Evolutionary conservation across 129 eudicot genomes (phyloP).

Genomic region (Saposhnikovia divaricata): DNA sequence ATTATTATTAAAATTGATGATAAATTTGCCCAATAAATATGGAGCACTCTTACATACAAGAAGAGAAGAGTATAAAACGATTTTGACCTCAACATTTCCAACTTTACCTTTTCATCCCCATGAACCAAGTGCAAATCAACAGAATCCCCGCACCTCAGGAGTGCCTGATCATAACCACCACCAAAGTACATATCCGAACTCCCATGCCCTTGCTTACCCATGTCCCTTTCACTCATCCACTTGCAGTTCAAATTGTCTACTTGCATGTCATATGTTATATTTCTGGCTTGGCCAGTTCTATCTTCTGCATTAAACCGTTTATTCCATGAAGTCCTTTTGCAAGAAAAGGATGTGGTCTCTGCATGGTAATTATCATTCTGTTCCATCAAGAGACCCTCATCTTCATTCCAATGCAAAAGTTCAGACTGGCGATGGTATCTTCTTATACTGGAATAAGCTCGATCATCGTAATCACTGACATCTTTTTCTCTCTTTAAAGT

Average conservation of each 20-base stretch:
- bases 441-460: conserved; percentile 19
- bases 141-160: conserved; percentile 31
- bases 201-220: conserved; percentile 26
- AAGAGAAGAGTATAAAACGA: conserved; percentile 22
- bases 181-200: conserved; percentile 14
- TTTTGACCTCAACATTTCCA: conserved; percentile 35
- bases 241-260: conserved; percentile 14
- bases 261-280: conserved; percentile 21
- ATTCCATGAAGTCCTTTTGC: conserved; percentile 24
- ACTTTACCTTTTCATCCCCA: conserved; percentile 59
- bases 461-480: conserved; percentile 20
- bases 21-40: conserved; percentile 23
- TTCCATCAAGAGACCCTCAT: conserved; percentile 18
- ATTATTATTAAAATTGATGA: conserved; percentile 19
- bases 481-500: conserved; percentile 19
- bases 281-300: conserved; percentile 21
- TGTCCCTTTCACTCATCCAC: conserved; percentile 16
- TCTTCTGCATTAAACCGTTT: conserved; percentile 24
- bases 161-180: conserved; percentile 18
- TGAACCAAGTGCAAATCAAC: conserved; percentile 34
- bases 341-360: conserved; percentile 22
- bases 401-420: conserved; percentile 28
- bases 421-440: conserved; percentile 27
- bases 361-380: conserved; percentile 17
- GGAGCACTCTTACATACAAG: conserved; percentile 22